phyloP scores from a whole-genome alignment of 306 rosid genomes.

The Canavalia gladiata region DNA sequence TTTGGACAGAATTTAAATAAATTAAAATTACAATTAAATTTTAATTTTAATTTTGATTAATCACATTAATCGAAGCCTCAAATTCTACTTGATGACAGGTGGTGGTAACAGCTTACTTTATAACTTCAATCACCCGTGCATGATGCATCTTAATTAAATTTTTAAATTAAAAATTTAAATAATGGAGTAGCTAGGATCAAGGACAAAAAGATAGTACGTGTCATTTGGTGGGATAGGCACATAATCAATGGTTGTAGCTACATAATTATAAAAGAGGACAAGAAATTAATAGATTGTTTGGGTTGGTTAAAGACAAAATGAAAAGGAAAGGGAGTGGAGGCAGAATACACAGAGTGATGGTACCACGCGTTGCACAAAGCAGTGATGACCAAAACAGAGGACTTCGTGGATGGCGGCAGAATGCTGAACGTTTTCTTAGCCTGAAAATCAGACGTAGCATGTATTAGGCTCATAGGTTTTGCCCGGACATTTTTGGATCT shows the following conservation, averaged over 20 bases:
- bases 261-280: background rate
- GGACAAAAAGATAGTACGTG: background rate
- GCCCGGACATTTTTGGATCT: constrained; percentile 61
- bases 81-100: too few relatives aligned
- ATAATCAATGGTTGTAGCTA: background rate
- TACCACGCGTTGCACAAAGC: constrained; percentile 63
- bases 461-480: constrained; percentile 47
- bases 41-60: too few relatives aligned
- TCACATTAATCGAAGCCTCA: too few relatives aligned
- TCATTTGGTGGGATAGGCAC: background rate
- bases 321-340: background rate
- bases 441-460: constrained; percentile 25
- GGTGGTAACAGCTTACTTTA: too few relatives aligned
- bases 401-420: constrained; percentile 50
- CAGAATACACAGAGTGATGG: constrained; percentile 54
- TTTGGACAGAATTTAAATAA: too few relatives aligned
- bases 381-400: constrained; percentile 50
- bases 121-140: too few relatives aligned
- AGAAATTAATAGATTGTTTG: constrained; percentile 4
- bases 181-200: background rate
- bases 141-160: too few relatives aligned
- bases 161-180: background rate
- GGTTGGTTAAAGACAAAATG: constrained; percentile 40
- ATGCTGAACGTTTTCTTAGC: constrained; percentile 46
- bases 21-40: too few relatives aligned